Evolutionary conservation across 169 alveolate species (phyloP), one percentile per base, ranked within the genome.

Genomic region (Cryptosporidium muris): DNA sequence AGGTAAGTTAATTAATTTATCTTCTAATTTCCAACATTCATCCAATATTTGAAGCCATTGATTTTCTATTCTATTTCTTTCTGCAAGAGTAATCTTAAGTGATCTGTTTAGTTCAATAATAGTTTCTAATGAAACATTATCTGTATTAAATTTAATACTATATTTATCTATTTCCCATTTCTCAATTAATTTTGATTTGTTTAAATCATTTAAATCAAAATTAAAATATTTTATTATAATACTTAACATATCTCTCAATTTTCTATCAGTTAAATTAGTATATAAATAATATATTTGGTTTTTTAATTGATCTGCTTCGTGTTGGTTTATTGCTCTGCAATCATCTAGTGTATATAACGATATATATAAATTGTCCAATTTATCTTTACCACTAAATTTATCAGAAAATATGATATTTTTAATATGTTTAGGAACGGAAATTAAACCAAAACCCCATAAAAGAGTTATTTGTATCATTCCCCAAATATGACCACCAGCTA

Each of bases 401-500:
- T 64, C n/a, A 25, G 34, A 14, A 25, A 47, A 6, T 64, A 47
- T 64, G 9, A 34, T 34, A 49, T 36, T 66, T 49, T 66, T 66
- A 11, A 66, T 48, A 36, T 66, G 34, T 4, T n/a, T 5, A n/a
- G 81, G 81, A 66, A 66, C 51, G 4, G 64, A 62, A 16, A 52
- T 64, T 3, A 66, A 8, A 16, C 67, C 66, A 42, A 36, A 68
- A 16, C 82, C 82, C 66, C 82, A 68, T 12, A 68, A 40, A 34
- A 66, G 48, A 42, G 62, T 38, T 54, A 54, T 16, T 74, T 58
- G 67, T 25, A 48, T 34, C 67, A 74, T 74, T 11, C 85, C 67
- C 68, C 68, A 74, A 36, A 54, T 58, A 74, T 74, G 74, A 1
- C 58, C 74, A 43, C 36, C 49, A 2, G 66, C 60, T 25, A 74